phyloP scores from a whole-genome alignment of 805 yeast species.

The Wickerhamomyces sydowiorum region DNA sequence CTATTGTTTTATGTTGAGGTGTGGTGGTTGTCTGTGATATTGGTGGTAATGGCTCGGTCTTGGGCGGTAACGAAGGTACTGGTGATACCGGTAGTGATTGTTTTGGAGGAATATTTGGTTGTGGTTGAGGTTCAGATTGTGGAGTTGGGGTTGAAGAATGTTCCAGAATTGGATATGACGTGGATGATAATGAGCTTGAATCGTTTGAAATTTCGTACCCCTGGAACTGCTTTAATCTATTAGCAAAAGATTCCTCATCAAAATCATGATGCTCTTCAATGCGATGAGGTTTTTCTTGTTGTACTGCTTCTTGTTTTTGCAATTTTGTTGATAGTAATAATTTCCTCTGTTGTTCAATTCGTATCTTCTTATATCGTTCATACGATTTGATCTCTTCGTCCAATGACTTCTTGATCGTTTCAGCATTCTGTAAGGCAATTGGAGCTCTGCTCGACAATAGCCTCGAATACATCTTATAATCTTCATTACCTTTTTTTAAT shows the following conservation, averaged over 20 bases:
- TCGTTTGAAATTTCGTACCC: conserved; percentile 1
- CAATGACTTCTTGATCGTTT: conserved; percentile 21
- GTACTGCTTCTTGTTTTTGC: not conserved
- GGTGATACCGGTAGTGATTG: not conserved
- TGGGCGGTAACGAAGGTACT: not conserved
- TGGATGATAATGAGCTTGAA: not conserved
- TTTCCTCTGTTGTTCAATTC: conserved; percentile 17
- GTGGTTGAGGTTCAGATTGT: not conserved
- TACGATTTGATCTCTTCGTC: conserved; percentile 27
- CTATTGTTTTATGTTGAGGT: conserved; percentile 31
- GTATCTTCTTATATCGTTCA: conserved; percentile 16
- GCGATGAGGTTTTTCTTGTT: not conserved
- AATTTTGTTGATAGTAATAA: conserved; percentile 10
- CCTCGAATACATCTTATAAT: conserved; percentile 8
- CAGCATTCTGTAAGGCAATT: conserved; percentile 17
- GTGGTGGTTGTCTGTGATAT: not conserved
- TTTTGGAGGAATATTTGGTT: conserved; percentile 3
- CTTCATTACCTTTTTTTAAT: conserved; percentile 20
- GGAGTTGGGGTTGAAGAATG: not conserved
- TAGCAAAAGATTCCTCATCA: conserved; percentile 15
- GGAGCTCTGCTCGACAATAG: conserved; percentile 19
- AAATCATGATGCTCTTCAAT: conserved; percentile 7
- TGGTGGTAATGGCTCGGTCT: not conserved
- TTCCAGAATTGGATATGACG: conserved; percentile 14
- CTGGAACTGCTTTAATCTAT: conserved; percentile 10